A percentile compares a stretch with the other conserved stretches of the same genome.
phyloP scores from a whole-genome alignment of 345 rosid genomes.

The Gossypium turneri region DNA sequence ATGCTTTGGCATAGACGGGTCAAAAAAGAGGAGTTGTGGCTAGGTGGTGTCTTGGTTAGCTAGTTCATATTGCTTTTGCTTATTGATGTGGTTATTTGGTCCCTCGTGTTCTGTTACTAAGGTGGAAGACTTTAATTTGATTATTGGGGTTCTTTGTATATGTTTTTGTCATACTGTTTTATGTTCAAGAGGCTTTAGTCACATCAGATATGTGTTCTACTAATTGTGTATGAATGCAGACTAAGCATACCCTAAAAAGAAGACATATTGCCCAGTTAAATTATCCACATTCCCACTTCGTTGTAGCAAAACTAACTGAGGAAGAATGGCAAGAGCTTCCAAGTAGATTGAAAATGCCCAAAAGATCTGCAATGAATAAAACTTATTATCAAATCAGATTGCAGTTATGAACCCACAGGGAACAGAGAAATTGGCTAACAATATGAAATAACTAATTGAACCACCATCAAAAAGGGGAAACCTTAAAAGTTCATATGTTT shows the following conservation, averaged over 20 bases:
- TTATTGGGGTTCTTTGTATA: too few relatives aligned
- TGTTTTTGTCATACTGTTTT: too few relatives aligned
- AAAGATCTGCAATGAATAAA: conserved; percentile 41
- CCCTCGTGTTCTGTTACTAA: too few relatives aligned
- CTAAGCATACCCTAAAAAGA: conserved; percentile 81
- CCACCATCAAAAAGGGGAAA: neutral
- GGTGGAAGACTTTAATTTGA: too few relatives aligned
- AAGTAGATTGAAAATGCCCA: conserved; percentile 94
- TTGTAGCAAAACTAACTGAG: conserved; percentile 85
- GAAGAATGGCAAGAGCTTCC: conserved; percentile 96
- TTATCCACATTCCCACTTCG: conserved; percentile 95
- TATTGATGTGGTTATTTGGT: too few relatives aligned
- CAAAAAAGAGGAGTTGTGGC: too few relatives aligned
- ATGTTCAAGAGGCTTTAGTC: too few relatives aligned
- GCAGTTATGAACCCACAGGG: neutral
- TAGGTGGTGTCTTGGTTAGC: too few relatives aligned
- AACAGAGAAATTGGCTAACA: neutral
- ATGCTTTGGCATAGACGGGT: too few relatives aligned
- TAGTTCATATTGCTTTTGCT: too few relatives aligned
- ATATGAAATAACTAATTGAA: neutral
- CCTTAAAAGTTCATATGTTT: neutral
- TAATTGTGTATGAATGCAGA: neutral
- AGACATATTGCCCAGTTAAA: conserved; percentile 88
- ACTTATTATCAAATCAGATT: neutral
- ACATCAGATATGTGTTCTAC: too few relatives aligned